Evolutionary conservation across 106 monocot genomes (phyloP).

Genomic region (Dendrobium huoshanense): DNA sequence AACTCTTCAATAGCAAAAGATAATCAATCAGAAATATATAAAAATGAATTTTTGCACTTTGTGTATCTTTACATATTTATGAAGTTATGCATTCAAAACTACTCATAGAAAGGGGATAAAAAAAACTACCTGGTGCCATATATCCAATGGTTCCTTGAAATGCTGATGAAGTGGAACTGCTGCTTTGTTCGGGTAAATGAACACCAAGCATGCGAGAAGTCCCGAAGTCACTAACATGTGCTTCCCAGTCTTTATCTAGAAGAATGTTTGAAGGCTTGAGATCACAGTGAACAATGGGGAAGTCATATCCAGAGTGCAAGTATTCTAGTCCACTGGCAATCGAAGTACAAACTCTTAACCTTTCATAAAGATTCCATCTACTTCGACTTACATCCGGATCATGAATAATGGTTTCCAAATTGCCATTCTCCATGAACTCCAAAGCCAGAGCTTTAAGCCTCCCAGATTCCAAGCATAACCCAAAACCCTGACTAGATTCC

Average conservation of each 20-base stretch:
- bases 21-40: background rate
- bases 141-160: slow-evolving; percentile 97
- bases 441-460: slow-evolving; percentile 66
- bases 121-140: slow-evolving; percentile 71
- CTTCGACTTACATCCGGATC: slow-evolving; percentile 6
- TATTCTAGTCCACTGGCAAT: slow-evolving; percentile 68
- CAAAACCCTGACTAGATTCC: slow-evolving; percentile 63
- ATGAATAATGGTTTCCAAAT: slow-evolving; percentile 62
- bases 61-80: background rate
- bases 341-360: slow-evolving; percentile 44
- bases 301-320: slow-evolving; percentile 69
- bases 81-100: background rate
- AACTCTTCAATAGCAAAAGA: slow-evolving; percentile 36
- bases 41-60: background rate
- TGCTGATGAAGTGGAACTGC: slow-evolving; percentile 33
- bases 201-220: slow-evolving; percentile 67
- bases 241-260: slow-evolving; percentile 69
- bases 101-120: background rate
- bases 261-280: slow-evolving; percentile 89
- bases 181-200: slow-evolving; percentile 28
- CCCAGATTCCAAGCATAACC: slow-evolving; percentile 63
- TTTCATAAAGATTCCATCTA: slow-evolving; percentile 55
- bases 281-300: slow-evolving; percentile 83
- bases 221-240: slow-evolving; percentile 74
- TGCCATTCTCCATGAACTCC: slow-evolving; percentile 74